Evolutionary conservation across 2,329 filamentous ascomycete species (phyloP).

Genomic region (Didymellaceae sp.): DNA sequence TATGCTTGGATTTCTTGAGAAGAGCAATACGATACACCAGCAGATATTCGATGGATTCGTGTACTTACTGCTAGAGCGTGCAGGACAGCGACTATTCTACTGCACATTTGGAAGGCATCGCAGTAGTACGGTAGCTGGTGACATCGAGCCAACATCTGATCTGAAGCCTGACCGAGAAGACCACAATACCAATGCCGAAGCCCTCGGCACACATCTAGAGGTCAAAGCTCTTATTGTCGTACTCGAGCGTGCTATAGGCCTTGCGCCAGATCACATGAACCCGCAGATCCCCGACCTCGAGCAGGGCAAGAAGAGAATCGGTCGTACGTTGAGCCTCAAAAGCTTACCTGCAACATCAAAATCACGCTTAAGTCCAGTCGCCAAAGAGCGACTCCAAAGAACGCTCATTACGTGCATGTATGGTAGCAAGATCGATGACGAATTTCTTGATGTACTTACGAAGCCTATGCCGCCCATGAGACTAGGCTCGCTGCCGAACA

Average conservation of each 20-base stretch:
- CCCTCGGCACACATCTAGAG: conserved; percentile 40
- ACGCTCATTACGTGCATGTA: conserved; percentile 55
- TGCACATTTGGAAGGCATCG: conserved; percentile 48
- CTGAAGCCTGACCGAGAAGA: conserved; percentile 9
- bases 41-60: conserved; percentile 54
- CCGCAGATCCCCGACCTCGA: conserved; percentile 12
- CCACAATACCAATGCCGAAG: conserved; percentile 28
- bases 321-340: conserved; percentile 37
- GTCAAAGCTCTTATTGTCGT: conserved; percentile 52
- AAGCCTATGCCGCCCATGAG: conserved; percentile 44
- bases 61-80: conserved; percentile 49
- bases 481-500: conserved; percentile 30
- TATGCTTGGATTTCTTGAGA: conserved; percentile 47
- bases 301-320: conserved; percentile 10
- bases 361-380: conserved; percentile 43
- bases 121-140: conserved; percentile 31
- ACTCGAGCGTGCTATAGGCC: conserved; percentile 49
- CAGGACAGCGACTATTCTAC: conserved; percentile 49
- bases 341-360: conserved; percentile 35
- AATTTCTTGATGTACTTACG: conserved; percentile 51
- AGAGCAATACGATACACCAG: conserved; percentile 44
- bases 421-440: conserved; percentile 45
- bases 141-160: conserved; percentile 29
- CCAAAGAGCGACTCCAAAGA: conserved; percentile 53
- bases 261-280: conserved; percentile 49